Evolutionary conservation across 257 asterid genomes (phyloP).

Genomic region (Mitragyna speciosa): DNA sequence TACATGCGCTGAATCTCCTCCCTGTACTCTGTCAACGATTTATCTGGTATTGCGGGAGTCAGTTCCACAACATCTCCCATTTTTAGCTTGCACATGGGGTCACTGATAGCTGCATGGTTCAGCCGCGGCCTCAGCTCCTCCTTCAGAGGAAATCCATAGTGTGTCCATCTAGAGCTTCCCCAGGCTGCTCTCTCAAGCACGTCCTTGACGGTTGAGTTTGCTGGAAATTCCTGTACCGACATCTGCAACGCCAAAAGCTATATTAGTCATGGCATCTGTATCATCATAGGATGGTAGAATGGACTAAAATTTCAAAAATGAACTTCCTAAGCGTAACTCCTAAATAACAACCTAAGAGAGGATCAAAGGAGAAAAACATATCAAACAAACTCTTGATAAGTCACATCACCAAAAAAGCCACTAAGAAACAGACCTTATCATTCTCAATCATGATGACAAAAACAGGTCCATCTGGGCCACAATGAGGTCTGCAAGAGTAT

Average conservation of each 20-base stretch:
- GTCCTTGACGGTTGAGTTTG: slow-evolving; percentile 74
- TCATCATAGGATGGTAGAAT: not conserved
- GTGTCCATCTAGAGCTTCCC: slow-evolving; percentile 60
- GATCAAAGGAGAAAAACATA: not conserved
- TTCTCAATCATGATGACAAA: slow-evolving; percentile 80
- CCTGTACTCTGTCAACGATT: slow-evolving; percentile 69
- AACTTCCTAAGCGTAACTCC: not conserved
- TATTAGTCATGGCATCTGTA: not conserved
- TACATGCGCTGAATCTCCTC: slow-evolving; percentile 97
- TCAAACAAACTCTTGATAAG: not conserved
- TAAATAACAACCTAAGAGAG: not conserved
- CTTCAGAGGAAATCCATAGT: slow-evolving; percentile 64
- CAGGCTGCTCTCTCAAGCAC: slow-evolving; percentile 64
- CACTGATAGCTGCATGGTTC: slow-evolving; percentile 63
- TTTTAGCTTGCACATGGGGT: slow-evolving; percentile 68
- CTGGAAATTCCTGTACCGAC: slow-evolving; percentile 90
- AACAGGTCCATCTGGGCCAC: slow-evolving; percentile 75
- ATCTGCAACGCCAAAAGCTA: slow-evolving; percentile 50
- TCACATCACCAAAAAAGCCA: not conserved
- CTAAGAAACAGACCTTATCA: slow-evolving; percentile 62
- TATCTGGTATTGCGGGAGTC: slow-evolving; percentile 82
- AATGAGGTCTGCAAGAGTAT: slow-evolving; percentile 68
- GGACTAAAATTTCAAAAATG: not conserved
- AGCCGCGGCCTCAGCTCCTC: slow-evolving; percentile 85
- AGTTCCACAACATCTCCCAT: slow-evolving; percentile 97